Conservation (phyloP, 2,329 filamentous ascomycete genomes). For the Trichoderma sp. region DNA sequence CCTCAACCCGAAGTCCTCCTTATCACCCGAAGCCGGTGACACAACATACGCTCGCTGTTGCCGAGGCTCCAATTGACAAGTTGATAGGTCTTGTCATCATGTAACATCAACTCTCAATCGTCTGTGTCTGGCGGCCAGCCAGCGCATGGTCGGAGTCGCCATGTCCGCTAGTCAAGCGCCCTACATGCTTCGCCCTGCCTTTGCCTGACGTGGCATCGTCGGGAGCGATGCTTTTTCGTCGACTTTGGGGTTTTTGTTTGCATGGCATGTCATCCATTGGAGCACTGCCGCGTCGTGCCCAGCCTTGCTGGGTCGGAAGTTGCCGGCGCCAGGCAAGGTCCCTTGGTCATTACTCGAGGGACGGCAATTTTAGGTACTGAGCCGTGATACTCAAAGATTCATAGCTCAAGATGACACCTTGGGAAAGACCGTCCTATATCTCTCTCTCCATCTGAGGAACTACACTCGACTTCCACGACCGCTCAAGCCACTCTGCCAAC, state of each 20-base stretch:
- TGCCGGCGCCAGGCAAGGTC: neutral
- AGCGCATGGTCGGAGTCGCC: neutral
- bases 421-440: too few relatives aligned
- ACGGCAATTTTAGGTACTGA: too few relatives aligned
- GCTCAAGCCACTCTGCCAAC: too few relatives aligned
- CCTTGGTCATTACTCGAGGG: too few relatives aligned
- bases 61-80: neutral
- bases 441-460: too few relatives aligned
- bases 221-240: neutral
- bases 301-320: constrained; percentile 6
- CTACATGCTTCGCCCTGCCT: constrained; percentile 17
- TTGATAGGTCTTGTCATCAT: neutral
- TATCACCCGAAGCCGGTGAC: constrained; percentile 6
- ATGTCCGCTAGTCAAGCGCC: neutral
- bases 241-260: neutral
- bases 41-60: neutral
- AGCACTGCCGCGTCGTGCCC: neutral
- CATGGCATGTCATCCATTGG: neutral
- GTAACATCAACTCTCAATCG: neutral
- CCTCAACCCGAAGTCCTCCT: neutral
- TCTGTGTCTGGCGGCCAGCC: neutral
- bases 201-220: constrained; percentile 21
- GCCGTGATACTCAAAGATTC: too few relatives aligned
- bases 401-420: too few relatives aligned
- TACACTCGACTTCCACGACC: too few relatives aligned